These are phyloP conservation scores for Dendryphion nanum DNA, from an alignment of 2,329 filamentous ascomycete genomes.

Conservation along the genomic window DNA sequence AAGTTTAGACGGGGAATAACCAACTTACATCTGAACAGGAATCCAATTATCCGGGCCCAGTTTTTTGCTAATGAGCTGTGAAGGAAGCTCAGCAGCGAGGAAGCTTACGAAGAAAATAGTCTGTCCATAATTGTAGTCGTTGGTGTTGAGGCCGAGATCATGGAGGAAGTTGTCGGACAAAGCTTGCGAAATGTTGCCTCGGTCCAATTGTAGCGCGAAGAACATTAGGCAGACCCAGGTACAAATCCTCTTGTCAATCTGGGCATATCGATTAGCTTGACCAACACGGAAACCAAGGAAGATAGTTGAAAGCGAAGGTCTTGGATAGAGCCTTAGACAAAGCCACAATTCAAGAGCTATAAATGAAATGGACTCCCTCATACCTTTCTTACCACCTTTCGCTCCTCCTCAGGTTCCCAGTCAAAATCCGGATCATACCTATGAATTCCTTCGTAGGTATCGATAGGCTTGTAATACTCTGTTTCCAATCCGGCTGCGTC, in stretches of 20 bases:
- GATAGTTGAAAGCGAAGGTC: too few species aligned
- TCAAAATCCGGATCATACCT: conserved; percentile 57
- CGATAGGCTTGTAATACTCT: conserved; percentile 51
- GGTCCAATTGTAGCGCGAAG: conserved; percentile 53
- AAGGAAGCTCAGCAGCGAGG: conserved; percentile 55
- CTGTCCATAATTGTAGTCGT: conserved; percentile 41
- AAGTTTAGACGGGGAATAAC: neutral
- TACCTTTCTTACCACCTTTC: conserved; percentile 54
- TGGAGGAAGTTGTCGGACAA: conserved; percentile 35
- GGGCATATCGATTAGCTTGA: neutral
- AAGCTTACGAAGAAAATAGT: conserved; percentile 77
- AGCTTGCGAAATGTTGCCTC: conserved; percentile 45
- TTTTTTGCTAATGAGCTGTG: conserved; percentile 48
- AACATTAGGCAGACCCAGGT: conserved; percentile 56
- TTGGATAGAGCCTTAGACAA: too few species aligned
- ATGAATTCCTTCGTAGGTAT: conserved; percentile 58
- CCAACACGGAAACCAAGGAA: too few species aligned
- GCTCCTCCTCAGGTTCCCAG: conserved; percentile 59
- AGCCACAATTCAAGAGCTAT: neutral
- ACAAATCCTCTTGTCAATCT: conserved; percentile 54
- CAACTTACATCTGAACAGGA: conserved; percentile 37
- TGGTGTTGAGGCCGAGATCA: conserved; percentile 34
- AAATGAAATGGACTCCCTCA: conserved; percentile 1
- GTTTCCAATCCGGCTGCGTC: conserved; percentile 33
- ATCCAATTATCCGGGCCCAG: conserved; percentile 48